phyloP scores from a whole-genome alignment of 225 moss, liverwort and hornwort genomes.

The Marchantia polymorpha region DNA sequence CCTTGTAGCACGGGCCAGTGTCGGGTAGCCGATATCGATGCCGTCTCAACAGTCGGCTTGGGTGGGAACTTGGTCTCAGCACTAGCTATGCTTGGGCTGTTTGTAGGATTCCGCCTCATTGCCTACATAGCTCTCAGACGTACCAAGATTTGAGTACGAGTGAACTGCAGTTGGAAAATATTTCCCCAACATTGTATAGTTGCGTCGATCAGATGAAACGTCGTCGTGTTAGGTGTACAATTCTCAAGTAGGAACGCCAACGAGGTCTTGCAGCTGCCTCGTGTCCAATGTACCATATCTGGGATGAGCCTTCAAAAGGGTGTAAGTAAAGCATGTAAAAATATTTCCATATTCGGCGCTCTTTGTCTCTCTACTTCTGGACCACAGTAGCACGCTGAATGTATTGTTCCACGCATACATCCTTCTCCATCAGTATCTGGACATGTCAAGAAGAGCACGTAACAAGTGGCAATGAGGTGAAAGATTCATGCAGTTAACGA shows the following conservation, averaged over 20 bases:
- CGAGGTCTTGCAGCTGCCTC: neutral
- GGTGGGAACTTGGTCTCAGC: slow-evolving; percentile 35
- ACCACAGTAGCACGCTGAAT: too few relatives aligned
- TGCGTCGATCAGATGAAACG: neutral
- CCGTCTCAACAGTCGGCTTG: slow-evolving; percentile 39
- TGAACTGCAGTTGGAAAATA: neutral
- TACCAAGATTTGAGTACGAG: slow-evolving; percentile 27
- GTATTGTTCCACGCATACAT: too few relatives aligned
- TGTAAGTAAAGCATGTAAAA: too few relatives aligned
- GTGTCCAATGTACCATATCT: neutral
- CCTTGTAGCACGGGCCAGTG: slow-evolving; percentile 38
- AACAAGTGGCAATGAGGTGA: too few relatives aligned
- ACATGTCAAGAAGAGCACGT: too few relatives aligned
- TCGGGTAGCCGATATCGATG: slow-evolving; percentile 7
- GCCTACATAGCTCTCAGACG: slow-evolving; percentile 52
- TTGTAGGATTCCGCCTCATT: slow-evolving; percentile 46
- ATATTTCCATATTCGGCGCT: too few relatives aligned
- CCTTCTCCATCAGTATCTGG: too few relatives aligned
- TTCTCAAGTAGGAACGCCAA: neutral
- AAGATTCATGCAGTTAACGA: too few relatives aligned
- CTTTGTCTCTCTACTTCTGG: too few relatives aligned
- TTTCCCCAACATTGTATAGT: neutral
- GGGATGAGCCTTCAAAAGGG: too few relatives aligned
- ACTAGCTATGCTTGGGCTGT: slow-evolving; percentile 32
- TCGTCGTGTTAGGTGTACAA: neutral